Evolutionary conservation across 495 filamentous ascomycete species (phyloP).

Genomic region (Xylaria cubensis): DNA sequence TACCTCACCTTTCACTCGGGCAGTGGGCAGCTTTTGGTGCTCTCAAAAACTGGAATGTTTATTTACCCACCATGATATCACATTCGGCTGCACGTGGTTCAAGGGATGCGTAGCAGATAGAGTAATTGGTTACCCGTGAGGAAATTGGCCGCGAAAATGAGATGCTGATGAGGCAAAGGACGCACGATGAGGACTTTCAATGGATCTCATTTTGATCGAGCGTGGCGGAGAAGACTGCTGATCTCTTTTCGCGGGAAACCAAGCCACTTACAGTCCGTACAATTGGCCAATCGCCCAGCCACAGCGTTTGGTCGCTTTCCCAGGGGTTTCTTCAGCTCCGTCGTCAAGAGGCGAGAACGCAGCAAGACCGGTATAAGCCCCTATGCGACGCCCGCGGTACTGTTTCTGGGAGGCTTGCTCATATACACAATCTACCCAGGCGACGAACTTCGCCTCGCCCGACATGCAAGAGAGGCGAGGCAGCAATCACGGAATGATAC

Average conservation of each 20-base stretch:
- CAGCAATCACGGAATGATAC: conserved; percentile 1
- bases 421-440: conserved; percentile 51
- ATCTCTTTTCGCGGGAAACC: background rate
- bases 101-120: background rate
- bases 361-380: conserved; percentile 35
- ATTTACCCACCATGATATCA: conserved; percentile 9
- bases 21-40: background rate
- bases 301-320: conserved; percentile 32
- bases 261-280: conserved; percentile 10
- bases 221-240: conserved; percentile 18
- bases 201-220: conserved; percentile 19
- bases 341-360: conserved; percentile 14
- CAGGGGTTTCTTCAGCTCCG: conserved; percentile 37
- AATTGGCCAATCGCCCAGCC: conserved; percentile 14
- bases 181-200: conserved; percentile 24
- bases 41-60: background rate
- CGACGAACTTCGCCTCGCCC: conserved; percentile 45
- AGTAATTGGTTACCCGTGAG: background rate
- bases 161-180: conserved; percentile 11
- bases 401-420: conserved; percentile 47
- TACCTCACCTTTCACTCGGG: background rate
- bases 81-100: conserved; percentile 7
- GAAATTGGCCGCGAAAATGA: conserved; percentile 3
- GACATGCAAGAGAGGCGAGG: conserved; percentile 24
- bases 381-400: conserved; percentile 35